Conservation (phyloP, 1,284 basidiomycete species). For the Tetrapyrgos nigripes region DNA sequence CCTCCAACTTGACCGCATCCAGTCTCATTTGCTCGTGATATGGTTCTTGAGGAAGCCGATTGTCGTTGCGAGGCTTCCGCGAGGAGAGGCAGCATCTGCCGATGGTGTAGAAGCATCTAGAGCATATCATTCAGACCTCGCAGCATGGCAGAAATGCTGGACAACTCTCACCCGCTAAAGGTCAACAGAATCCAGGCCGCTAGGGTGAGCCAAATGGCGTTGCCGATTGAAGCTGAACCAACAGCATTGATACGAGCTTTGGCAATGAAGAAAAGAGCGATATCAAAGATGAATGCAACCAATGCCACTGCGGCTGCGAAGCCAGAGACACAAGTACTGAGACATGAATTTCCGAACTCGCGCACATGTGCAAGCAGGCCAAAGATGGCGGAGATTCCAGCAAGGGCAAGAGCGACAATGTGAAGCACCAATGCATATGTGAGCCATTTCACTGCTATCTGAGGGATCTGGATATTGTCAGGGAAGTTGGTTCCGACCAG, state of each 20-base stretch:
- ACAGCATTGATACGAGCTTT: slow-evolving; percentile 79
- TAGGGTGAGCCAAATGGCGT: slow-evolving; percentile 86
- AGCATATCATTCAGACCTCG: no score
- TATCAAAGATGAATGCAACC: slow-evolving; percentile 86
- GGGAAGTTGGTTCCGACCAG: slow-evolving; percentile 72
- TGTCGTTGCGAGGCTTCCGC: slow-evolving; percentile 51
- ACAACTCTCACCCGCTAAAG: no score
- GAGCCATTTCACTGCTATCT: slow-evolving; percentile 85
- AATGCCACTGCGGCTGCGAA: slow-evolving; percentile 78
- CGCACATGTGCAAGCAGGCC: slow-evolving; percentile 86
- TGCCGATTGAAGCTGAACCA: slow-evolving; percentile 78
- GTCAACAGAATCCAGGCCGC: slow-evolving; percentile 84
- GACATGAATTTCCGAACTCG: slow-evolving; percentile 85
- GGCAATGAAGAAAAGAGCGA: slow-evolving; percentile 86
- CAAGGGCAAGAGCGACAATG: slow-evolving; percentile 77
- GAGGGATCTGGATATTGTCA: slow-evolving; percentile 76
- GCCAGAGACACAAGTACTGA: slow-evolving; percentile 82
- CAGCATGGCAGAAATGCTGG: no score
- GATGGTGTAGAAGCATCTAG: slow-evolving; percentile 81
- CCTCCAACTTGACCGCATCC: slow-evolving; percentile 83
- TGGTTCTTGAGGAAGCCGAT: slow-evolving; percentile 26
- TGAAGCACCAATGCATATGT: slow-evolving; percentile 91
- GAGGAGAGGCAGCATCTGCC: slow-evolving; percentile 79
- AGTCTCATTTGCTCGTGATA: slow-evolving; percentile 73
- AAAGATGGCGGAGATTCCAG: slow-evolving; percentile 76